Conservation (phyloP, 1,139 yeast genomes). For the Magnusiomyces ingens region DNA sequence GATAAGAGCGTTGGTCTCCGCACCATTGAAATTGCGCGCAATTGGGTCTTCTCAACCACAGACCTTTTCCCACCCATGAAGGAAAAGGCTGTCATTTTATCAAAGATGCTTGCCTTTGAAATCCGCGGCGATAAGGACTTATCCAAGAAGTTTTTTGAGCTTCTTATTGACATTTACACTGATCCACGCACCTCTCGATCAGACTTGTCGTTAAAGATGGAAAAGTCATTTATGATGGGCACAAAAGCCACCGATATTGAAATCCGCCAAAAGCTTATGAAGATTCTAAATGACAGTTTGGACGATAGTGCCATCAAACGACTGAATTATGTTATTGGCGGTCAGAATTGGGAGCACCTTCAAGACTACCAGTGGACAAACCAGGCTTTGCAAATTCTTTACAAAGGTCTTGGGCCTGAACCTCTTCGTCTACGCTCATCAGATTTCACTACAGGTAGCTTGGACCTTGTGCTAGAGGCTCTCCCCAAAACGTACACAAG, state of each 20-base stretch:
- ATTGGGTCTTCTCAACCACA: constrained; percentile 81
- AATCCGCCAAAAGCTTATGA: constrained; percentile 73
- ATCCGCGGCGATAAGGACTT: constrained; percentile 76
- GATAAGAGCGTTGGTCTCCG: constrained; percentile 70
- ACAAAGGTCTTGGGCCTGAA: constrained; percentile 63
- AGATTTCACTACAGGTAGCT: constrained; percentile 52
- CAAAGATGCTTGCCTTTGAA: constrained; percentile 93
- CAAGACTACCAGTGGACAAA: constrained; percentile 94
- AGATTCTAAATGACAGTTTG: constrained; percentile 68
- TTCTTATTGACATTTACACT: constrained; percentile 82
- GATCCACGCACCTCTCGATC: constrained; percentile 73
- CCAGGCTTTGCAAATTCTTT: constrained; percentile 82
- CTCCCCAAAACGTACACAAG: constrained; percentile 21
- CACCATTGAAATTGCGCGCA: constrained; percentile 70
- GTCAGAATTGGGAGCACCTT: constrained; percentile 94
- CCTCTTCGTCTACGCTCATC: constrained; percentile 40
- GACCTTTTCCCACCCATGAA: constrained; percentile 91
- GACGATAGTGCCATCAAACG: constrained; percentile 77
- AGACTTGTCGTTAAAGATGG: constrained; percentile 91
- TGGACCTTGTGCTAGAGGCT: constrained; percentile 42
- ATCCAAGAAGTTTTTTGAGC: constrained; percentile 74
- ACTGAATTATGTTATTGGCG: constrained; percentile 74
- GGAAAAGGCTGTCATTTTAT: constrained; percentile 89
- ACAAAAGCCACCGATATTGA: constrained; percentile 74
- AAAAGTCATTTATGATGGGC: constrained; percentile 93